Percentiles rank a stretch among this genome's conserved stretches.
These are phyloP conservation scores for Termitomyces sp. DNA, from an alignment of 768 basidiomycete species.

Conservation along the genomic window DNA sequence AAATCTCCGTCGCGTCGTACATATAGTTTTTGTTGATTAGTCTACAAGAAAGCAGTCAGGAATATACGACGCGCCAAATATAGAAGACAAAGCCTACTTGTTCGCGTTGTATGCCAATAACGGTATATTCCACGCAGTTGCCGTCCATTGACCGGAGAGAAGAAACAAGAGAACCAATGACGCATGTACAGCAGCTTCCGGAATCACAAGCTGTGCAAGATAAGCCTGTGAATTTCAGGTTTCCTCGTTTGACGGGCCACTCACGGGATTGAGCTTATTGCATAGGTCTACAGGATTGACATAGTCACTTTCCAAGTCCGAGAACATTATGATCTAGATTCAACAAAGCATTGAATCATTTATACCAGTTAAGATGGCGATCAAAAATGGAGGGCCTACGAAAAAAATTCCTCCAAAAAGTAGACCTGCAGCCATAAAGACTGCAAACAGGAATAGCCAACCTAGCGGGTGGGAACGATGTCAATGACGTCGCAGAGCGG, in stretches of 20 bases:
- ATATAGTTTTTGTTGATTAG: slow-evolving; percentile 92
- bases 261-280: slow-evolving; percentile 95
- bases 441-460: slow-evolving; percentile 96
- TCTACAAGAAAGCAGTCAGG: slow-evolving; percentile 33
- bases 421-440: slow-evolving; percentile 89
- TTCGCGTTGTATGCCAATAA: slow-evolving; percentile 87
- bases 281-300: slow-evolving; percentile 99
- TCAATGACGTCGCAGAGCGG: neutral
- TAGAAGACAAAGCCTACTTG: slow-evolving; percentile 61
- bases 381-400: slow-evolving; percentile 46
- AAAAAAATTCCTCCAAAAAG: slow-evolving; percentile 99
- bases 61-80: neutral
- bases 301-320: slow-evolving; percentile 98
- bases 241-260: slow-evolving; percentile 15
- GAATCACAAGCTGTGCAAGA: slow-evolving; percentile 78
- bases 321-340: slow-evolving; percentile 97
- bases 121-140: slow-evolving; percentile 85
- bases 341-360: slow-evolving; percentile 1
- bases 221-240: neutral
- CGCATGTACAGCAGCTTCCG: slow-evolving; percentile 92
- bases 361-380: neutral
- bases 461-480: slow-evolving; percentile 36
- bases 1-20: slow-evolving; percentile 99
- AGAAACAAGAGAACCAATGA: slow-evolving; percentile 88
- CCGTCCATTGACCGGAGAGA: slow-evolving; percentile 92